Evolutionary conservation across 495 filamentous ascomycete species (phyloP), one percentile per base, ranked within the genome.

Genomic region (Haplographium delicatum): DNA sequence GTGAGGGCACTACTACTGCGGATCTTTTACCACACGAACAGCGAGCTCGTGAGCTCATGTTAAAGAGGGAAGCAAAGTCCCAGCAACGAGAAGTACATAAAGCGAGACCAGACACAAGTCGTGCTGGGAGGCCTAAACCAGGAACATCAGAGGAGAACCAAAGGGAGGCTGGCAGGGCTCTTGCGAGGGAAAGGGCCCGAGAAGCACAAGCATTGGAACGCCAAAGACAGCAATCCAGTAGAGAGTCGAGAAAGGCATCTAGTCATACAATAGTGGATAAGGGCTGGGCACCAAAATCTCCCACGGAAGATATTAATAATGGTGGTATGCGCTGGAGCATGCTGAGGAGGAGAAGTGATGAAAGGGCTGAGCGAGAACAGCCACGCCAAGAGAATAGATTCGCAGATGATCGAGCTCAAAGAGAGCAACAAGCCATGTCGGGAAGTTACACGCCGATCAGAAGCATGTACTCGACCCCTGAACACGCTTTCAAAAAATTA

Each of bases 21-120:
- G 39, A 27, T 5, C 57, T 60, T 40, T 41, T 56, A 13, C 58
- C 56, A 27, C 53, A 62, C 16, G 60, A 62, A 41, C 44, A 48
- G 44, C 40, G 38, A 30, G 60, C 56, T 2, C 44, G 46, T 18
- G 53, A 62, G 9, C 5, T 52, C 8, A 50, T 58, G 38, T 23
- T 54, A 10, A 34, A 48, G 31, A 44, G 44, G 13, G 13, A 35
- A 27, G 4, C 18, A 2, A 35, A 49, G 35, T 1, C 34, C 26
- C 1, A 47, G n/a, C 23, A 38, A 30, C 33, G 38, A 26, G 35
- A 19, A 5, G n/a, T 33, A 16, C 24, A 19, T 7, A 53, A 53
- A n/a, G 34, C 44, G 18, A 56, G 56, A 16, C 53, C 56, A 20
- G 19, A 62, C 25, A 15, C 44, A 6, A 57, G 26, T 55, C 49